A percentile compares a stretch with the other conserved stretches of the same genome.
These are phyloP conservation scores for Sclerotinia sclerotiorum DNA, from an alignment of 2,329 filamentous ascomycete genomes.

Conservation along the genomic window DNA sequence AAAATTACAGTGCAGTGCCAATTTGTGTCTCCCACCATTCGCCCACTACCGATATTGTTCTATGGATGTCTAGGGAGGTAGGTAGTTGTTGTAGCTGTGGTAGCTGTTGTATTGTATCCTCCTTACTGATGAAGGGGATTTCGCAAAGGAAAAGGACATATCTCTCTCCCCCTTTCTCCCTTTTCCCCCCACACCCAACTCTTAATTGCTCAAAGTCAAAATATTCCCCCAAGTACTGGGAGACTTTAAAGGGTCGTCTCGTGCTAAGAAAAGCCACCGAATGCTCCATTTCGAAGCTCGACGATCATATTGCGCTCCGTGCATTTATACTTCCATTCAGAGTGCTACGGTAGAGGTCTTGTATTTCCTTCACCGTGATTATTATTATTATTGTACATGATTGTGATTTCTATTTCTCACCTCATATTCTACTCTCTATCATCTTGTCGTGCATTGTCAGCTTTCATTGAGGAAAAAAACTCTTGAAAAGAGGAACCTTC, in stretches of 20 bases:
- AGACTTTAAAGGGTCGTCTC: conserved; percentile 25
- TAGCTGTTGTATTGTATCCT: too few species aligned
- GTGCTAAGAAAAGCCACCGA: conserved; percentile 21
- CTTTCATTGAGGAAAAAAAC: conserved; percentile 3
- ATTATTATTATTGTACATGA: conserved; percentile 16
- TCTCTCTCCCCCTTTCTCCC: too few species aligned
- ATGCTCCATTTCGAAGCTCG: conserved; percentile 18
- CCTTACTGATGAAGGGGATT: not conserved
- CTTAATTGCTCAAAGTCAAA: not conserved
- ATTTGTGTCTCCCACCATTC: not conserved
- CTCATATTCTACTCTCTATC: conserved; percentile 20
- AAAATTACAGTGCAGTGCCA: conserved; percentile 5
- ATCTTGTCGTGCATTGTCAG: conserved; percentile 22
- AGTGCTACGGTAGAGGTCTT: conserved; percentile 16
- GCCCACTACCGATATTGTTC: too few species aligned
- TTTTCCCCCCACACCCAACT: not conserved
- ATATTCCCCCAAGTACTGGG: not conserved
- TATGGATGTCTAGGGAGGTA: too few species aligned
- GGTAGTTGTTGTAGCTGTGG: too few species aligned
- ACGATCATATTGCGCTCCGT: conserved; percentile 32
- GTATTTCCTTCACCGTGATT: conserved; percentile 27
- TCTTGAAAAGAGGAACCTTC: not conserved
- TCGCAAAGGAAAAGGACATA: not conserved
- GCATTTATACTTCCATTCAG: conserved; percentile 25
- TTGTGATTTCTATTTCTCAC: conserved; percentile 20